Evolutionary conservation across 345 rosid genomes (phyloP).

Genomic region (Rhodamnia rubescens): DNA sequence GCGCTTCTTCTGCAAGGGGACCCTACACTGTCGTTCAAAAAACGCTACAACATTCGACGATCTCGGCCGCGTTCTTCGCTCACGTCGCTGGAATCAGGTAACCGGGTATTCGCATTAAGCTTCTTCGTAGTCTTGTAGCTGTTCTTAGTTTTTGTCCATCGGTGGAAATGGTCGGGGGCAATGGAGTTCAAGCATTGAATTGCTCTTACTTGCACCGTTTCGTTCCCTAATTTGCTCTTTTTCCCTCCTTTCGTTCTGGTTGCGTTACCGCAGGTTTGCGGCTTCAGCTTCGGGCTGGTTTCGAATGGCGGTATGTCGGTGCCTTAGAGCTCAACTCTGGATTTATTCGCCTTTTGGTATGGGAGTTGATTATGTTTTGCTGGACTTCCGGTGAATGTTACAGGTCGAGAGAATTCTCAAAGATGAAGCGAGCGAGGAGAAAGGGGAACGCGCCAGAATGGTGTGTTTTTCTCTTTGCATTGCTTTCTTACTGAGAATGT

Average conservation of each 20-base stretch:
- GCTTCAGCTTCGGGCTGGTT: background rate
- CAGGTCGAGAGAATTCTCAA: slow-evolving; percentile 65
- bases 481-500: background rate
- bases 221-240: background rate
- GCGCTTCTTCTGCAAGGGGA: background rate
- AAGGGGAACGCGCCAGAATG: slow-evolving; percentile 95
- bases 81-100: background rate
- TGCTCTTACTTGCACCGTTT: background rate
- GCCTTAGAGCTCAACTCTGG: background rate
- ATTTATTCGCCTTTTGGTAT: background rate
- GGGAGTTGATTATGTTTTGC: background rate
- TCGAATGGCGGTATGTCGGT: background rate
- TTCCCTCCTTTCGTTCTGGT: background rate
- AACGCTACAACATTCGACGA: background rate
- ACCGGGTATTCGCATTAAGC: background rate
- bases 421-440: slow-evolving; percentile 95
- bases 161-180: background rate
- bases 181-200: background rate
- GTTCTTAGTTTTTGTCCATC: background rate
- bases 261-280: background rate
- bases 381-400: background rate
- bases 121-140: background rate
- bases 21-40: background rate
- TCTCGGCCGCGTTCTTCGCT: background rate
- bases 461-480: slow-evolving; percentile 11